Percentiles rank a stretch among this genome's conserved stretches.
Conservation (phyloP, 2,329 filamentous ascomycete species). For the Hypoxylon sp. region DNA sequence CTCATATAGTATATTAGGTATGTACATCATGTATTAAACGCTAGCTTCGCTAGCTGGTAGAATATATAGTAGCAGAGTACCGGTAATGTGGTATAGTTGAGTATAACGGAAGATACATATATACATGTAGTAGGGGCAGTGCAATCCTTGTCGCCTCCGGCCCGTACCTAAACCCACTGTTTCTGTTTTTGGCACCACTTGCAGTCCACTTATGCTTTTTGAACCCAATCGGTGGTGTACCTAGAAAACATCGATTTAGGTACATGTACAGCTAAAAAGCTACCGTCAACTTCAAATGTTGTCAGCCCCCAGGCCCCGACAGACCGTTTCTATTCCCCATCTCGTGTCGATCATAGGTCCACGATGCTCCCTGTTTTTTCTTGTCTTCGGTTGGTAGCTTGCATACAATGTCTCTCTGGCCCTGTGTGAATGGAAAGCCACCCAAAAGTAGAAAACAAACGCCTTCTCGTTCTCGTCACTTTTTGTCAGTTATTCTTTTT, state of each 20-base stretch:
- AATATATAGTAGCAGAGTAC: background rate
- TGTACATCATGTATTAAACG: background rate
- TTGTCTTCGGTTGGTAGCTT: conserved; percentile 38
- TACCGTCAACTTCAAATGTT: conserved; percentile 20
- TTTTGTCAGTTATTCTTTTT: conserved; percentile 17
- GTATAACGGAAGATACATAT: conserved; percentile 5
- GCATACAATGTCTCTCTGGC: conserved; percentile 42
- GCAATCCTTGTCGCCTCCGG: conserved; percentile 36
- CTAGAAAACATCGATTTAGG: conserved; percentile 19
- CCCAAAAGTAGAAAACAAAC: conserved; percentile 38
- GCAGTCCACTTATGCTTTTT: conserved; percentile 31
- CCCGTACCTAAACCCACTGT: conserved; percentile 37
- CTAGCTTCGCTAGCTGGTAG: background rate
- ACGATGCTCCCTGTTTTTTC: conserved; percentile 40
- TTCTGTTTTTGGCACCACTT: conserved; percentile 43
- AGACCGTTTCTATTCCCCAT: conserved; percentile 38
- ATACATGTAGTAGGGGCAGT: conserved; percentile 20
- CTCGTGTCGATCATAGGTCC: conserved; percentile 43
- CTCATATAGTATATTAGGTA: background rate
- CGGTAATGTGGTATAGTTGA: background rate
- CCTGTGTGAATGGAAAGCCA: conserved; percentile 23
- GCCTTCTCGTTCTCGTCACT: conserved; percentile 30
- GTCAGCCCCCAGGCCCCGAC: conserved; percentile 32
- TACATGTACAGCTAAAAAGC: conserved; percentile 13
- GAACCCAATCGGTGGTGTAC: conserved; percentile 20